phyloP scores from a whole-genome alignment of 441 rosid genomes.

The Gossypium gossypioides region DNA sequence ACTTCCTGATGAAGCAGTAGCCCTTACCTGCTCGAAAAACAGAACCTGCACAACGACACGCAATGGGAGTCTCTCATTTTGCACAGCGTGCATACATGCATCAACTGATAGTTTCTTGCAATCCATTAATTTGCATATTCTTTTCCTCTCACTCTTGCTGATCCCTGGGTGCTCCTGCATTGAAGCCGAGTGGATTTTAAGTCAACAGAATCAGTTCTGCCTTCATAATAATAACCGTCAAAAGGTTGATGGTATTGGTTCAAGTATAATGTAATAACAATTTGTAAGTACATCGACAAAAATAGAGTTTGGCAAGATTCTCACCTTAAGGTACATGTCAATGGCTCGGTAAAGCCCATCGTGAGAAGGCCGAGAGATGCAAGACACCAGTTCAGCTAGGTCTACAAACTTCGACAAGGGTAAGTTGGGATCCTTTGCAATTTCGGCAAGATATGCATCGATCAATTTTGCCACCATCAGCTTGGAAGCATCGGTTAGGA shows the following conservation, averaged over 20 bases:
- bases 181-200: not conserved
- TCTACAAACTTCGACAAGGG: slow-evolving; percentile 45
- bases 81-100: slow-evolving; percentile 79
- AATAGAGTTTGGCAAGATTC: not conserved
- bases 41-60: slow-evolving; percentile 81
- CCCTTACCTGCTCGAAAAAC: slow-evolving; percentile 72
- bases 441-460: slow-evolving; percentile 70
- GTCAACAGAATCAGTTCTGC: not conserved
- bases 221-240: not conserved
- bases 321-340: slow-evolving; percentile 70
- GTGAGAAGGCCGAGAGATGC: slow-evolving; percentile 56
- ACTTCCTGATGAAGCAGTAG: slow-evolving; percentile 58
- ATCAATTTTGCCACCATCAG: slow-evolving; percentile 69
- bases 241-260: not conserved
- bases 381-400: slow-evolving; percentile 60
- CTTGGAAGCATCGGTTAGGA: slow-evolving; percentile 67
- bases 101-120: slow-evolving; percentile 74
- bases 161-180: slow-evolving; percentile 61
- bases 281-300: not conserved
- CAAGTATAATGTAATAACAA: not conserved
- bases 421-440: slow-evolving; percentile 61
- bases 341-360: slow-evolving; percentile 74
- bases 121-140: slow-evolving; percentile 78
- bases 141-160: slow-evolving; percentile 68
- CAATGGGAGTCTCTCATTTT: slow-evolving; percentile 72